A percentile compares a stretch with the other conserved stretches of the same genome.
Evolutionary conservation across 139 green algal genomes (phyloP).

Genomic region (Chlorella sp.): DNA sequence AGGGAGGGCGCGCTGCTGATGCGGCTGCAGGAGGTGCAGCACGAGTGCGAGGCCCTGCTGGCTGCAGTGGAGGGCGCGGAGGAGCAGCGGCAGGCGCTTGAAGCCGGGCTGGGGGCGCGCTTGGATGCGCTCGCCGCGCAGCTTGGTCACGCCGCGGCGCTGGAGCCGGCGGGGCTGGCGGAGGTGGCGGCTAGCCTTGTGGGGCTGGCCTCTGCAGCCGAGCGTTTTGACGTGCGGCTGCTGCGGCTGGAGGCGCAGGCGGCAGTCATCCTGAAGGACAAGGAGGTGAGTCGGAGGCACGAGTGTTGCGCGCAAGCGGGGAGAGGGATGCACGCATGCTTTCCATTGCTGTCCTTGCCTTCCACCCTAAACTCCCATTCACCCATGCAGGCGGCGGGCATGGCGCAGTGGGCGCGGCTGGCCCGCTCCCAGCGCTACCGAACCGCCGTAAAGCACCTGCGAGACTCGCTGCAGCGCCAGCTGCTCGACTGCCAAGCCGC

Average conservation of each 20-base stretch:
- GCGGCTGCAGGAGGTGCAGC: constrained; percentile 7
- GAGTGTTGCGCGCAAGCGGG: no score
- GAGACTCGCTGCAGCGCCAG: constrained; percentile 9
- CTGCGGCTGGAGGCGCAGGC: constrained; percentile 24
- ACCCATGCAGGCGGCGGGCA: neutral
- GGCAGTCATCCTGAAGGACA: constrained; percentile 1
- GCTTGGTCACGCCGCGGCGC: neutral
- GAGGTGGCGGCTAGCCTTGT: neutral
- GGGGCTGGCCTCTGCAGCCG: neutral
- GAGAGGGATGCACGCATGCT: no score
- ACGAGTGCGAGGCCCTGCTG: constrained; percentile 12
- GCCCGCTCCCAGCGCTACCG: constrained; percentile 1
- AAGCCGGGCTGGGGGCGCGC: constrained; percentile 1
- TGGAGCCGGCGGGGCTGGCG: neutral
- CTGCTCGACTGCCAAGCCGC: constrained; percentile 17
- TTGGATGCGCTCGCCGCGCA: neutral
- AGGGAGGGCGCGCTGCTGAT: constrained; percentile 8
- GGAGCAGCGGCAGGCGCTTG: constrained; percentile 8
- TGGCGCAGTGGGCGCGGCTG: constrained; percentile 11
- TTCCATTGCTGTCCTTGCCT: no score
- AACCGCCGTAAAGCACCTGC: constrained; percentile 10
- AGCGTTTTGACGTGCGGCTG: constrained; percentile 8
- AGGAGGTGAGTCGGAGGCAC: neutral
- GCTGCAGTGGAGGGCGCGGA: constrained; percentile 1
- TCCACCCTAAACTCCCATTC: no score